Base-by-base conservation (phyloP, 1,139 yeast species). In the Sugiyamaella pinicola region DNA sequence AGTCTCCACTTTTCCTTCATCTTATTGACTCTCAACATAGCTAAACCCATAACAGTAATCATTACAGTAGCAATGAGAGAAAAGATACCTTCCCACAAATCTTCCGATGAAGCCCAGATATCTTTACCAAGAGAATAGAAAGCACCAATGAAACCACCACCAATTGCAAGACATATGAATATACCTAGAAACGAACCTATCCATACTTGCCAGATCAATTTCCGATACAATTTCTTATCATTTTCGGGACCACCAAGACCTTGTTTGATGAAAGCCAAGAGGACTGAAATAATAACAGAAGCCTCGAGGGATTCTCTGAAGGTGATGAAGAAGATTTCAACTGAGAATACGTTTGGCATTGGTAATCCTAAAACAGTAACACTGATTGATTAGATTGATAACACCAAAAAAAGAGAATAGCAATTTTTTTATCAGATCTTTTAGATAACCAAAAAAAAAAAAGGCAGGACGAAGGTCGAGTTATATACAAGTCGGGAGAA, bases 301-400 rank as follows among this genome's bases (percentile, higher is more conserved):
- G 96, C 96, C 74, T 91, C 98, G 58, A 91, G 76, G 1, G 96
- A 77, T 73, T 91, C 98, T 73, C 98, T 82, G 64, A 91, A 81
- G 55, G 89, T 89, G 64, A 91, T 85, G 74, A 91, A 90, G 74
- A 90, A 91, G 49, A 81, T 71, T 51, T 76, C 71, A 13, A 73
- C 73, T 48, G 74, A 67, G 57, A 74, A 74, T 24, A 72, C 73
- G 64, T 69, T 61, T 38, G 64, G 68, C 73, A 70, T 70, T 48
- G 9, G 13, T 15, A 39, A 39, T 37, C 42, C 42, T n/a, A 21
- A 39, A 39, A 39, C 31, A 40, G 44, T 42, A 28, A 28, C 19
- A 42, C n/a, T 18, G 44, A 40, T 31, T 42, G 46, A 42, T 42
- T 13, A 40, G 44, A 40, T 40, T 40, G 44, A 26, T 40, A 40